phyloP scores from a whole-genome alignment of 1,139 yeast species.

The Geotrichum citri-aurantii region DNA sequence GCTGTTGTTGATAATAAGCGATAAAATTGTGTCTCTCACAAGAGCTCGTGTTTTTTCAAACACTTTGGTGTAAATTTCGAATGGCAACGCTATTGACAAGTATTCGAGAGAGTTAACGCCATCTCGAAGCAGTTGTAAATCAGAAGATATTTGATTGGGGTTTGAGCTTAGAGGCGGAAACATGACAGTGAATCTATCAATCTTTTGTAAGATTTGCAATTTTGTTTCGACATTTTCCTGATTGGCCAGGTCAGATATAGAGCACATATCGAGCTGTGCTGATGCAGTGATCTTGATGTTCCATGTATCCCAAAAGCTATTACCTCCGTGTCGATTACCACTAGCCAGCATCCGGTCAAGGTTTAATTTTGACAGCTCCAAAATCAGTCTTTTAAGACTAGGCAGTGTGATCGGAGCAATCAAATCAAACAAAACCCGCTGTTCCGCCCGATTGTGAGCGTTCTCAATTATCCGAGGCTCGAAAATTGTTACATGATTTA shows the following conservation, averaged over 20 bases:
- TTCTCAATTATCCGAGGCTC: background rate
- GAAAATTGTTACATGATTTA: constrained; percentile 2
- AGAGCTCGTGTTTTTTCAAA: too few relatives aligned
- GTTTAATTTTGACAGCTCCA: background rate
- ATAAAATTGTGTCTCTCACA: too few relatives aligned
- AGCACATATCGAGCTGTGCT: background rate
- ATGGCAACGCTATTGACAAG: background rate
- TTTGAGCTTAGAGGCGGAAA: too few relatives aligned
- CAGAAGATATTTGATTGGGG: background rate
- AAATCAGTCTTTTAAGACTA: background rate
- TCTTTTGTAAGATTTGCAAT: too few relatives aligned
- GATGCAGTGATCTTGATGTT: background rate
- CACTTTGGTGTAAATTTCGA: too few relatives aligned
- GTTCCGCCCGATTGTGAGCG: background rate
- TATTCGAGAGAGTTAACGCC: background rate
- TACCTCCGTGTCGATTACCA: background rate
- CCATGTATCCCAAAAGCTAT: background rate
- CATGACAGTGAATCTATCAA: background rate
- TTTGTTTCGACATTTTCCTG: background rate
- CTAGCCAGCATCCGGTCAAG: background rate
- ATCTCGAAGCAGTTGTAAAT: background rate
- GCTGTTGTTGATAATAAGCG: too few relatives aligned
- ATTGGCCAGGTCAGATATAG: background rate
- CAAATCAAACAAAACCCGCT: background rate
- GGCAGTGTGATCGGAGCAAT: background rate